Evolutionary conservation across 2,329 filamentous ascomycete species (phyloP).

Genomic region (Colletotrichum lindemuthianum): DNA sequence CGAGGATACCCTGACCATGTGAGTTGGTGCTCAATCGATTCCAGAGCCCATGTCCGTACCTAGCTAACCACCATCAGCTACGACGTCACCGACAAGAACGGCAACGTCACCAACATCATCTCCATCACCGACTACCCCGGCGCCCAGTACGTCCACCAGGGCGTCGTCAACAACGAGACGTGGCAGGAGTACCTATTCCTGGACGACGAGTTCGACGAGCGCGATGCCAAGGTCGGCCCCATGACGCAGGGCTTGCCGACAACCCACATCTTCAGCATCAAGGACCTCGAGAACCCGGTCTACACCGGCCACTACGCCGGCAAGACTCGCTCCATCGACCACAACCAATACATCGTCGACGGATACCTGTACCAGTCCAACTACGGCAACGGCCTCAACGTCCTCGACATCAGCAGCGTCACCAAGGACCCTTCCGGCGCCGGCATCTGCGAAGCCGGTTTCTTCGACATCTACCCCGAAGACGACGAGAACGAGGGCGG

Average conservation of each 20-base stretch:
- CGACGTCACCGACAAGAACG: constrained; percentile 60
- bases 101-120: constrained; percentile 53
- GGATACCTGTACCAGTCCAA: constrained; percentile 60
- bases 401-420: constrained; percentile 50
- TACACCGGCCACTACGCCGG: constrained; percentile 53
- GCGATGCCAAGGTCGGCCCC: constrained; percentile 46
- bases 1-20: constrained; percentile 61
- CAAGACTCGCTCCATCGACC: constrained; percentile 51
- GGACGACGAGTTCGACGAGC: constrained; percentile 65
- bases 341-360: constrained; percentile 59
- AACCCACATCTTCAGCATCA: constrained; percentile 63
- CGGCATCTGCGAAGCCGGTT: constrained; percentile 57
- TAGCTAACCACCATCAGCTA: constrained; percentile 40
- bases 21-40: neutral
- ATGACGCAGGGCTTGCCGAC: constrained; percentile 56
- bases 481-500: constrained; percentile 53
- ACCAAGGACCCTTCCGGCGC: constrained; percentile 55
- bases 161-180: constrained; percentile 59
- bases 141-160: constrained; percentile 68
- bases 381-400: constrained; percentile 59
- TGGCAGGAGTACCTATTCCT: constrained; percentile 58
- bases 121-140: constrained; percentile 66
- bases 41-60: no score
- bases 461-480: constrained; percentile 62
- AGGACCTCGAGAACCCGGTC: constrained; percentile 52